These are phyloP conservation scores for Pleodorina starrii DNA, from an alignment of 139 green algal species.

Conservation along the genomic window DNA sequence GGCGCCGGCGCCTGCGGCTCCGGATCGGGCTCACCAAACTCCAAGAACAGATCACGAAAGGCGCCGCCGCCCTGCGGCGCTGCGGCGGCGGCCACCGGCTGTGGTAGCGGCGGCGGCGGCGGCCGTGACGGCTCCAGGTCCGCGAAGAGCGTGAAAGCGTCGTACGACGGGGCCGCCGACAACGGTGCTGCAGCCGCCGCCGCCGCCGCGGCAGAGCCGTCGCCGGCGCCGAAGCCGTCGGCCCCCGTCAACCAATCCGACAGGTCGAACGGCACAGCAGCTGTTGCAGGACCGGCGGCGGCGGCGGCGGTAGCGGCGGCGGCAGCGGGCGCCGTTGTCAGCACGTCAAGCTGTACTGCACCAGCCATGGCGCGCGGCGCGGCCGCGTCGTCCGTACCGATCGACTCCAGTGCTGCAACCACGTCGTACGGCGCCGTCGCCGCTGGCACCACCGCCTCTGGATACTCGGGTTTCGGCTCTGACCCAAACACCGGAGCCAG, in stretches of 20 bases:
- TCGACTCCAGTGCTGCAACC: neutral
- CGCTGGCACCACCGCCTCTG: neutral
- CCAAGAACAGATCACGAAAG: neutral
- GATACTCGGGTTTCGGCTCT: neutral
- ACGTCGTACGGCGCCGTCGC: neutral
- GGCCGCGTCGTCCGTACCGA: neutral
- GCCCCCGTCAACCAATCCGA: neutral
- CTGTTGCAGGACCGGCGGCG: neutral
- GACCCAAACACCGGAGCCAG: too few relatives aligned
- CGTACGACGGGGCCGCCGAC: neutral
- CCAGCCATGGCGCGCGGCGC: too few relatives aligned
- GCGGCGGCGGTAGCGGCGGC: neutral
- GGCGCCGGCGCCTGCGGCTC: neutral
- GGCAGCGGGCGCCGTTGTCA: neutral
- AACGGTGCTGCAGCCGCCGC: neutral
- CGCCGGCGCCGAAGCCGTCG: neutral
- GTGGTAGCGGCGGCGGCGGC: neutral
- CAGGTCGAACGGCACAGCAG: neutral
- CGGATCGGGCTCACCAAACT: conserved; percentile 14
- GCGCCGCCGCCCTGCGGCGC: neutral
- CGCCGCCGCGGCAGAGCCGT: neutral
- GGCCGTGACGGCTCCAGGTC: neutral
- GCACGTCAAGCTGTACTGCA: neutral
- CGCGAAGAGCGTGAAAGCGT: neutral
- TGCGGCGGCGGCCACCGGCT: neutral